These are phyloP conservation scores for Fusarium cyanostomum DNA, from an alignment of 2,329 filamentous ascomycete species.

Conservation along the genomic window DNA sequence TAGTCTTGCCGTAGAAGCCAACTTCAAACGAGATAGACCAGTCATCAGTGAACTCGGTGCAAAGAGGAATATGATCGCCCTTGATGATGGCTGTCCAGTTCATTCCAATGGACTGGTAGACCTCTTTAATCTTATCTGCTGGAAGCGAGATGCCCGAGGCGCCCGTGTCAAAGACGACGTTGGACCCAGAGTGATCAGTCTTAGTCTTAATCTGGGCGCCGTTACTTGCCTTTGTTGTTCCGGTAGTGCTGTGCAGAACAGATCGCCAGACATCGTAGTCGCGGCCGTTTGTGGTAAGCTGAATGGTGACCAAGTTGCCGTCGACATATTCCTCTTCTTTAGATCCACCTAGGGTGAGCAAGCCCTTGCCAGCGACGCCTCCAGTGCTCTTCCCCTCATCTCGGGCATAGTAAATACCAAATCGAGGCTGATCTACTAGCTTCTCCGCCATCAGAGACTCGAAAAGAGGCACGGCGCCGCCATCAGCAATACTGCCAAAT, in stretches of 20 bases:
- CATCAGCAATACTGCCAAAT: constrained; percentile 46
- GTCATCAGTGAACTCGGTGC: constrained; percentile 49
- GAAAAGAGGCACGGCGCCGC: constrained; percentile 43
- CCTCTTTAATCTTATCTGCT: constrained; percentile 25
- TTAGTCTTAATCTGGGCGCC: constrained; percentile 4
- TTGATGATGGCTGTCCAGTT: constrained; percentile 46
- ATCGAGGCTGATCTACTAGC: constrained; percentile 45
- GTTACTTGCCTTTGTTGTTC: constrained; percentile 23
- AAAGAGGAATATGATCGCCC: constrained; percentile 44
- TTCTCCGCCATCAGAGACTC: constrained; percentile 46
- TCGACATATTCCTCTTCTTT: constrained; percentile 44
- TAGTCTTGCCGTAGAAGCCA: constrained; percentile 28
- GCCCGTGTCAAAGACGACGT: constrained; percentile 48
- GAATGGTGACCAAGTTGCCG: constrained; percentile 33
- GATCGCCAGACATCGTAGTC: constrained; percentile 48
- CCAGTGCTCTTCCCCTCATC: constrained; percentile 9
- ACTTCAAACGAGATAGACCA: constrained; percentile 48
- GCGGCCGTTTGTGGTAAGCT: constrained; percentile 9
- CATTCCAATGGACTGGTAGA: constrained; percentile 50
- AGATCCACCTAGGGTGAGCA: constrained; percentile 48
- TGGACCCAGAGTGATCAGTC: constrained; percentile 3
- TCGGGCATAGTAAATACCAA: constrained; percentile 46
- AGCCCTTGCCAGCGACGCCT: constrained; percentile 36
- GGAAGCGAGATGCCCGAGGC: constrained; percentile 44
- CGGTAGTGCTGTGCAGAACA: neutral